Percentiles rank a stretch among this genome's conserved stretches.
phyloP scores from a whole-genome alignment of 116 monocot genomes.

The Zostera marina region DNA sequence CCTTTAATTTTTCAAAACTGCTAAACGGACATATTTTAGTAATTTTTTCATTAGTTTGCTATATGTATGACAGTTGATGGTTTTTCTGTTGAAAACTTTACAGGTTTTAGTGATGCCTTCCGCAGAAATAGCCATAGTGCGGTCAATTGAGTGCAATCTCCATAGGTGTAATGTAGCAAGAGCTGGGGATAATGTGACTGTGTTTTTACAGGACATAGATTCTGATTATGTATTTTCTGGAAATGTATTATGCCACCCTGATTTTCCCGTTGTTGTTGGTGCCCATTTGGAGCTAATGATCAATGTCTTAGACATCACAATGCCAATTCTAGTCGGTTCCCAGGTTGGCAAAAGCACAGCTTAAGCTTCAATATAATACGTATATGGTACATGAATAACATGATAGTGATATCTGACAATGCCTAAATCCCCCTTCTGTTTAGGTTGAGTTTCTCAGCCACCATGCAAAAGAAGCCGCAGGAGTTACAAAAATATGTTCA shows the following conservation, averaged over 20 bases:
- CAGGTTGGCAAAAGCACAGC: slow-evolving; percentile 27
- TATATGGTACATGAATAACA: too few relatives aligned
- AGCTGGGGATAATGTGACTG: slow-evolving; percentile 71
- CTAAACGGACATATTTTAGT: too few relatives aligned
- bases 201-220: slow-evolving; percentile 59
- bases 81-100: background rate
- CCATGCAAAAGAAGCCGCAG: slow-evolving; percentile 57
- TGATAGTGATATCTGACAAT: too few relatives aligned
- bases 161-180: slow-evolving; percentile 41
- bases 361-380: background rate
- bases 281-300: slow-evolving; percentile 62
- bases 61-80: background rate
- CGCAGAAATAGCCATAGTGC: slow-evolving; percentile 44
- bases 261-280: slow-evolving; percentile 64
- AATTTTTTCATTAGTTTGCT: too few relatives aligned
- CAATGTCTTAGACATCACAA: slow-evolving; percentile 43
- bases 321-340: slow-evolving; percentile 53
- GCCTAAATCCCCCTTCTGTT: background rate
- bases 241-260: slow-evolving; percentile 65
- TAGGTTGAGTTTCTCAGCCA: slow-evolving; percentile 84
- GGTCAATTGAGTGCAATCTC: slow-evolving; percentile 52
- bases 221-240: slow-evolving; percentile 33
- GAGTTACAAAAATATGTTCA: slow-evolving; percentile 45
- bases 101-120: slow-evolving; percentile 88
- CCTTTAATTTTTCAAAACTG: background rate